Conservation (phyloP, 108 stramenopile species). For the Cyclotella atomus region DNA sequence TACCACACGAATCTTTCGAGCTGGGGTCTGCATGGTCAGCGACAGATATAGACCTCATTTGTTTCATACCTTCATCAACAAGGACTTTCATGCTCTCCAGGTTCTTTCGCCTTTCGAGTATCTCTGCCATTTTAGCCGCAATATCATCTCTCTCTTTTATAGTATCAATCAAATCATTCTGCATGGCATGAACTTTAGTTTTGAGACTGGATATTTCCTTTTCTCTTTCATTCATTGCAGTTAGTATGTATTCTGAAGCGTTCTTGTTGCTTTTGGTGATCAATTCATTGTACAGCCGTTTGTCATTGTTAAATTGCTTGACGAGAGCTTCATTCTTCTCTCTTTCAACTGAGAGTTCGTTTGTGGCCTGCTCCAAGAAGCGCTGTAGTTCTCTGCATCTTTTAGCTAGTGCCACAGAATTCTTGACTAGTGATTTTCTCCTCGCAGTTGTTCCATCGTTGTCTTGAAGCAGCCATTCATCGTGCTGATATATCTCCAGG, state of each 20-base stretch:
- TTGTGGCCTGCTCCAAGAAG: not conserved
- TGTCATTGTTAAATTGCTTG: slow-evolving; percentile 18
- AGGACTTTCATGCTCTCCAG: slow-evolving; percentile 39
- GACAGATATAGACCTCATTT: not conserved
- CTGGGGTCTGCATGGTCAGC: no score
- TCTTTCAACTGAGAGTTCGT: slow-evolving; percentile 20
- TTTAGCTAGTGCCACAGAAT: slow-evolving; percentile 41
- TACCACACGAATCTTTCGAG: not conserved
- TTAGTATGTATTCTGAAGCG: slow-evolving; percentile 41
- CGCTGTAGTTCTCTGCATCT: slow-evolving; percentile 40
- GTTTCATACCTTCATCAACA: slow-evolving; percentile 24
- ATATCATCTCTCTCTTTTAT: slow-evolving; percentile 25
- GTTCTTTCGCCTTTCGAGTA: slow-evolving; percentile 30
- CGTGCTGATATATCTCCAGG: slow-evolving; percentile 40
- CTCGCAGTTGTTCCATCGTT: not conserved
- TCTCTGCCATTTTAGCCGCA: slow-evolving; percentile 12
- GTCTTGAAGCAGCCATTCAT: slow-evolving; percentile 27
- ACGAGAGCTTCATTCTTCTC: slow-evolving; percentile 32
- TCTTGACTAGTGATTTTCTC: slow-evolving; percentile 31
- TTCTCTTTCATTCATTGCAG: slow-evolving; percentile 34
- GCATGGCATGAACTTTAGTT: slow-evolving; percentile 13
- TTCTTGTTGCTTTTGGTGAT: slow-evolving; percentile 29
- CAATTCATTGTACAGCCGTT: slow-evolving; percentile 30
- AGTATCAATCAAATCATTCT: slow-evolving; percentile 4
- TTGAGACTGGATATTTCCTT: slow-evolving; percentile 27